Evolutionary conservation across 1,284 basidiomycete species (phyloP), one percentile per base, ranked within the genome.

Genomic region (Malassezia yamatoensis): DNA sequence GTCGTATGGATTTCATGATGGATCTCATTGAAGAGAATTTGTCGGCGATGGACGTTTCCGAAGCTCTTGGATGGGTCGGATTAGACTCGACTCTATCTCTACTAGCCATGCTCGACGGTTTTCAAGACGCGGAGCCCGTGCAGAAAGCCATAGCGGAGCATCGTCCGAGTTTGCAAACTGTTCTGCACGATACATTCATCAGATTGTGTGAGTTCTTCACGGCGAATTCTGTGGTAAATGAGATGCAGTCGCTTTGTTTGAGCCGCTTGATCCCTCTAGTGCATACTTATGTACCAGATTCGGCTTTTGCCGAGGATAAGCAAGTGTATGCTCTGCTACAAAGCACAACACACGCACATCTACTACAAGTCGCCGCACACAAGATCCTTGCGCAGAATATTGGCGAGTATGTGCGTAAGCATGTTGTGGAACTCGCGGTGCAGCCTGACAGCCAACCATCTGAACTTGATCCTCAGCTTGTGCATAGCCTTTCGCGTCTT

Each of bases 1-100:
- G 94, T 0, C 79, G 81, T 0, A 94, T 96, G 74, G 93, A 93
- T 88, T 81, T 90, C 44, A 83, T 94, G 15, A 90, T 90, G 70
- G 90, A 96, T 72, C 76, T 96, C 6, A 75, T 94, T 18, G 89
- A 94, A 74, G 86, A 81, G 51, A 90, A 88, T 62, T 78, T 96
- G 1, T 89, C 93, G 59, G 78, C 74, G 84, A 81, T 79, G 47
- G 81, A 82, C 0, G 78, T 89, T 16, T 76, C 79, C 8, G 84
- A 90, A 38, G 74, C 80, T 2, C 24, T 45, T 10, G 82, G 82
- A 0, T 78, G 88, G 35, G 80, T 83, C 0, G 77, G 81, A 0
- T 77, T 94, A 3, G 81, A 83, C 51, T 79, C 85, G 48, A 85
- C 87, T 0, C 75, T 96, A 53, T 77, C 78, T 24, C 77, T 96